Evolutionary conservation across 441 rosid genomes (phyloP), one percentile per base, ranked within the genome.

Genomic region (Adansonia gregorii): DNA sequence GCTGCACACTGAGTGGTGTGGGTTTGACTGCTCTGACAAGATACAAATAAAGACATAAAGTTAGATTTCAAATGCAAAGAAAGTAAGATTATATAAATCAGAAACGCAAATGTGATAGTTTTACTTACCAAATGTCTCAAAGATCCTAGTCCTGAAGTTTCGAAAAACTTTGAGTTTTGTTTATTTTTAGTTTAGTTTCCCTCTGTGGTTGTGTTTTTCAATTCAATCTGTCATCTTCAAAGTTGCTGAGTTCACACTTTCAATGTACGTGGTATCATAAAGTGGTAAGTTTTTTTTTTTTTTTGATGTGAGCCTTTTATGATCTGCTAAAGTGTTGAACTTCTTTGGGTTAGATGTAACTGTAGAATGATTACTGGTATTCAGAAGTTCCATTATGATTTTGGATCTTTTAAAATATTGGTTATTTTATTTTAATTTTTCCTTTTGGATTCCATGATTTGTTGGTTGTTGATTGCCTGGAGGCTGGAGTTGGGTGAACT

Each of bases 251-350:
- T 51, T 49, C 41, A 10, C 49, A 41, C 14, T 60, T 78, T 8
- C 39, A 41, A 48, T n/a, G 46, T 6, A 24, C 11, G 54, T 61
- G 70, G 12, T 8, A 41, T 49, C 5, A 56, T 56, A 56, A 17
- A 60, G 73, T 75, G 82, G 83, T 83, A 78, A 72, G 76, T 52
- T 51, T 69, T 48, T 61, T 27, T 6, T n/a, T 54, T 54, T 24
- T 35, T 35, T 75, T 68, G 20, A 41, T 15, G 20, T 64, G 3
- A 31, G 15, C 14, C 64, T 63, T 77, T 67, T 55, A 51, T 56
- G 54, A 74, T 75, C 65, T 70, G 79, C 78, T 20, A 5, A 22
- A 64, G 41, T 39, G 8, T 61, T 72, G 41, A 45, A 65, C 20
- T 61, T 31, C n/a, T 17, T 76, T 45, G 43, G 43, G 19, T 24